These are phyloP conservation scores for Coniochaeta ligniaria DNA, from an alignment of 2,329 filamentous ascomycete species.

Conservation along the genomic window DNA sequence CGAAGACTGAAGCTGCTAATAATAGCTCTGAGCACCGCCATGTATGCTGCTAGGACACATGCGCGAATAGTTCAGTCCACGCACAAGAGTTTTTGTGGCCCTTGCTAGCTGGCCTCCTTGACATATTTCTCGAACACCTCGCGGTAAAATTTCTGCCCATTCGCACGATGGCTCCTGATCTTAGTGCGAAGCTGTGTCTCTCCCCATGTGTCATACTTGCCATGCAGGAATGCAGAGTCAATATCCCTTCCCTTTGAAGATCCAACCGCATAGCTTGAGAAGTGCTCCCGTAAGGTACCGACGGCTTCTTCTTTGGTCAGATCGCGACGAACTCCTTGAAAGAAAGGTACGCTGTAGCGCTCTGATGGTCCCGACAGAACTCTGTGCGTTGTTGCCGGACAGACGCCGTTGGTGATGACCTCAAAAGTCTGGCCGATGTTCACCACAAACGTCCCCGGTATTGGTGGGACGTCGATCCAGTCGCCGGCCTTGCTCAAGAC, in stretches of 20 bases:
- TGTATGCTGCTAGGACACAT: conserved; percentile 28
- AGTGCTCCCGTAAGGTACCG: conserved; percentile 28
- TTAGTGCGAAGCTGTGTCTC: conserved; percentile 48
- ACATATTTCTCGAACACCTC: conserved; percentile 41
- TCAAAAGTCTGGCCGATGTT: conserved; percentile 54
- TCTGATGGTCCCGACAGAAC: conserved; percentile 26
- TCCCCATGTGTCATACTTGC: conserved; percentile 46
- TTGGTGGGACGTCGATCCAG: conserved; percentile 42
- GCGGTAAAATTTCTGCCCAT: conserved; percentile 37
- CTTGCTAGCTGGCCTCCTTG: conserved; percentile 21
- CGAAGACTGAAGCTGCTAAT: not conserved
- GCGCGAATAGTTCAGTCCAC: not conserved
- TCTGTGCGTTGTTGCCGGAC: conserved; percentile 43
- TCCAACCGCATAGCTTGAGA: conserved; percentile 19
- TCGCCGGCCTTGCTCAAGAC: conserved; percentile 37
- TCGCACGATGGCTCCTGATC: conserved; percentile 41
- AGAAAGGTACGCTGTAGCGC: conserved; percentile 36
- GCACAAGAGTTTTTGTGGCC: not conserved
- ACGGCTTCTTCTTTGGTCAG: conserved; percentile 36
- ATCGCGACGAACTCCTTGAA: conserved; percentile 40
- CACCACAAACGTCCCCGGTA: conserved; percentile 45
- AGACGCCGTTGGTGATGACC: conserved; percentile 44
- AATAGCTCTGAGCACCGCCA: not conserved
- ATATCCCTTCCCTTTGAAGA: conserved; percentile 28
- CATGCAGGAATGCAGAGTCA: conserved; percentile 41